These are phyloP conservation scores for Botrytis sinoallii DNA, from an alignment of 2,329 filamentous ascomycete genomes.

Conservation along the genomic window DNA sequence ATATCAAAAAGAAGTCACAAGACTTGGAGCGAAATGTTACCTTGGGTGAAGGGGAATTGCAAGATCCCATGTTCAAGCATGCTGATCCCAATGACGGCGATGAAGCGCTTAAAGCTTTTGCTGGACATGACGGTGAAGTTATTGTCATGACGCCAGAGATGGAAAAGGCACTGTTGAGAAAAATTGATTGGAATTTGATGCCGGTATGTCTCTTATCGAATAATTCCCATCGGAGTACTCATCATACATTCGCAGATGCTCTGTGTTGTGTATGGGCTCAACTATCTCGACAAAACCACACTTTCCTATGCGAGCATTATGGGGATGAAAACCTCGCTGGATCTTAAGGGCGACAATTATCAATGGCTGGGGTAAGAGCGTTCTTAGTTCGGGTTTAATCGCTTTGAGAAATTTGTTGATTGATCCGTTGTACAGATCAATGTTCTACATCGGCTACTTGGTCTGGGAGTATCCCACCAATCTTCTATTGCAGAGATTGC, in stretches of 20 bases:
- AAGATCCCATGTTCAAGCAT: conserved; percentile 37
- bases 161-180: conserved; percentile 43
- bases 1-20: conserved; percentile 23
- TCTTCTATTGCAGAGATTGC: conserved; percentile 48
- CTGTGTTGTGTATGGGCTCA: conserved; percentile 56
- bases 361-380: conserved; percentile 45
- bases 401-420: neutral
- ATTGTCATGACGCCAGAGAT: conserved; percentile 42
- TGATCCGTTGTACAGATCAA: conserved; percentile 21
- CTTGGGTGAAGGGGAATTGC: conserved; percentile 26
- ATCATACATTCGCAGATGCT: conserved; percentile 41
- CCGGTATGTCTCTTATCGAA: conserved; percentile 35
- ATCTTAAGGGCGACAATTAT: conserved; percentile 41
- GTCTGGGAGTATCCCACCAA: conserved; percentile 37
- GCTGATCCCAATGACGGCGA: conserved; percentile 43
- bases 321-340: conserved; percentile 45
- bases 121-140: conserved; percentile 39
- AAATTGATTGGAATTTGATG: conserved; percentile 48
- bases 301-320: conserved; percentile 50
- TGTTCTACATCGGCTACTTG: conserved; percentile 46
- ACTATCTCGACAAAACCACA: conserved; percentile 51
- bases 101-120: conserved; percentile 44
- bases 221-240: neutral
- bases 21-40: conserved; percentile 24
- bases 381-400: neutral